Evolutionary conservation across 2,329 filamentous ascomycete genomes (phyloP), one percentile per base, ranked within the genome.

Genomic region (Elsinoe necatrix): DNA sequence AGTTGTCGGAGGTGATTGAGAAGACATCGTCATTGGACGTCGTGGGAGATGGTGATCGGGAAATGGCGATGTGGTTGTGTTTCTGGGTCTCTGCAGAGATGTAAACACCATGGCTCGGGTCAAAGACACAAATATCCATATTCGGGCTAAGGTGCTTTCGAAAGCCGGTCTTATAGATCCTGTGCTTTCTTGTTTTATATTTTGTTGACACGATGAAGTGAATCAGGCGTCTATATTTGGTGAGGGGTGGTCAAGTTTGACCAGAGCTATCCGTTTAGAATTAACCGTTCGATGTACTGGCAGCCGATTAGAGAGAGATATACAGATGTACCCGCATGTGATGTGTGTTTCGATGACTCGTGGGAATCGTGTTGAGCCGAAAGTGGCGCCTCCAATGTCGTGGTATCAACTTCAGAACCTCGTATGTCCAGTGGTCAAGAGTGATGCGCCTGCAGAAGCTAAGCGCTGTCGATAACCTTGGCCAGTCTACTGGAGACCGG

Each of bases 191-290:
- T 29, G 34, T 51, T 34, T 43, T 51, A 11, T 29, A 35, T 57
- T 37, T 34, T 20, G 4, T 57, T 23, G 47, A 45, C 45, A 34
- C 48, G 34, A 34, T 37, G 37, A 52, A 45, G 21, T 37, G 11
- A 57, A 57, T 51, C 45, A 42, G 34, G 56, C 23, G 34, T 59
- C 41, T 31, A 20, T 29, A 21, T 23, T 50, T 16, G 35, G 21
- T 20, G 35, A 11, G 56, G 42, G 50, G 14, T 56, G 57, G 50
- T 57, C 45, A 31, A 20, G 8, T 29, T 54, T 39, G 51, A 56
- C 39, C 54, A 59, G 58, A 61, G 47, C 41, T 56, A 48, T 58
- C 59, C 59, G 56, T 54, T 18, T 42, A 57, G 57, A 57, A 47
- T 54, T 54, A 54, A 57, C 57, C 59, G 59, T 50, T 47, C 34